Evolutionary conservation across 2,329 filamentous ascomycete genomes (phyloP), one percentile per base, ranked within the genome.

Genomic region (Apiospora hydei): DNA sequence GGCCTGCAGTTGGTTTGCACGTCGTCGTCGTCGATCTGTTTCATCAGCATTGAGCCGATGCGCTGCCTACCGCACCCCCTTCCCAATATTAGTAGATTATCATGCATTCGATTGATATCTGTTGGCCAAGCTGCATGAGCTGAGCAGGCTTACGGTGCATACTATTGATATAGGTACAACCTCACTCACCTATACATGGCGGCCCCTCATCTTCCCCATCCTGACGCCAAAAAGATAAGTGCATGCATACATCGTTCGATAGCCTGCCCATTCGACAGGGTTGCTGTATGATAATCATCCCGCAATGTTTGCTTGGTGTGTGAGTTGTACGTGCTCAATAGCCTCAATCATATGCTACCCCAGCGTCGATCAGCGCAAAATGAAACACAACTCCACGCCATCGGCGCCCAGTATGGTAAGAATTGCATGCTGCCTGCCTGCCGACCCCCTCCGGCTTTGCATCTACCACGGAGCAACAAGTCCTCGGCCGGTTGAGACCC

Each of bases 11-110:
- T 69, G 44, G 68, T 53, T 24, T 69, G 68, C 68, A 41, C 26
- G 68, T 53, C 26, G 68, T 53, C 26, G 68, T 69, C 68, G 34
- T 69, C 30, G 18, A 69, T 49, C 47, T 49, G 68, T 69, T 69
- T 69, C 68, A 69, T 64, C 57, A 38, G 30, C 53, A 34, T 34
- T 53, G 51, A 53, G 51, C 51, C 51, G 51, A 53, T 53, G 51
- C 30, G 16, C 30, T 34, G 30, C 30, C 53, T 16, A 38, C 53
- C 53, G 51, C 26, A 24, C 30, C 53, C 53, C 30, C 53, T 14
- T 34, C 51, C 53, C 53, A 61, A 61, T 38, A 61, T 61, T 61
- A 61, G 18, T 61, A 61, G 18, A 64, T 64, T 64, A 64, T n/a
- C 57, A 64, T 64, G 41, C 30, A 64, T 61, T 57, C 18, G 51